These are phyloP conservation scores for Blakeslea trispora DNA, from an alignment of 371 early-diverging fungal genomes.

Conservation along the genomic window DNA sequence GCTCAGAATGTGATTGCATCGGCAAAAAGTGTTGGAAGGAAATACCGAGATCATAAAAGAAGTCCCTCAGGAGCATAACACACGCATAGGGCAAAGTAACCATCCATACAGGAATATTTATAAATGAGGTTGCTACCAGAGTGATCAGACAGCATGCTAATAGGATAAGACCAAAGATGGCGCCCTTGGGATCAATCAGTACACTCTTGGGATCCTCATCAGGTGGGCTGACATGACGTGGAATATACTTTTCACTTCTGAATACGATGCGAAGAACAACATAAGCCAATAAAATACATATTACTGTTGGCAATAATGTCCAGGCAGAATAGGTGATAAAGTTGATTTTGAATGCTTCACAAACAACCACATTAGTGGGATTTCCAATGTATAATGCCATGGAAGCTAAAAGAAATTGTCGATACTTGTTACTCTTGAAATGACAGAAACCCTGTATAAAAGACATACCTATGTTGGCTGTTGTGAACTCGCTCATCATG, in stretches of 20 bases:
- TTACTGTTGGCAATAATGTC: constrained; percentile 76
- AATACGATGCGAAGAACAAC: constrained; percentile 53
- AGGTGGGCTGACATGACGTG: constrained; percentile 44
- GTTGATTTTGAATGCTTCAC: constrained; percentile 73
- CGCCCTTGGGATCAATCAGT: constrained; percentile 58
- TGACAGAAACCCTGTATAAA: no score
- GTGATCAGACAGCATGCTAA: constrained; percentile 55
- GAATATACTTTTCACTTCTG: constrained; percentile 47
- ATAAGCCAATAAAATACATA: constrained; percentile 57
- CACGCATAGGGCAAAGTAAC: constrained; percentile 70
- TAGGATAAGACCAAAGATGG: constrained; percentile 56
- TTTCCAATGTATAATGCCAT: constrained; percentile 87
- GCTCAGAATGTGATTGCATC: constrained; percentile 1
- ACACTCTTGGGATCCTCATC: constrained; percentile 55
- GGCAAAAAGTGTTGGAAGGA: constrained; percentile 10
- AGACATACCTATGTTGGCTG: constrained; percentile 64
- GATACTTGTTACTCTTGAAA: no score
- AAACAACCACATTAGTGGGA: constrained; percentile 82
- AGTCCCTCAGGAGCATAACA: constrained; percentile 51
- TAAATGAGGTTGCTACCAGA: constrained; percentile 67
- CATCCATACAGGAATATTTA: constrained; percentile 67
- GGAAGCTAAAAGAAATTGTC: no score
- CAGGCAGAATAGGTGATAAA: constrained; percentile 77
- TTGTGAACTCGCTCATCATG: constrained; percentile 69
- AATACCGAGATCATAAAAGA: constrained; percentile 42